Evolutionary conservation across 768 basidiomycete genomes (phyloP).

Genomic region (Ramaria sp.): DNA sequence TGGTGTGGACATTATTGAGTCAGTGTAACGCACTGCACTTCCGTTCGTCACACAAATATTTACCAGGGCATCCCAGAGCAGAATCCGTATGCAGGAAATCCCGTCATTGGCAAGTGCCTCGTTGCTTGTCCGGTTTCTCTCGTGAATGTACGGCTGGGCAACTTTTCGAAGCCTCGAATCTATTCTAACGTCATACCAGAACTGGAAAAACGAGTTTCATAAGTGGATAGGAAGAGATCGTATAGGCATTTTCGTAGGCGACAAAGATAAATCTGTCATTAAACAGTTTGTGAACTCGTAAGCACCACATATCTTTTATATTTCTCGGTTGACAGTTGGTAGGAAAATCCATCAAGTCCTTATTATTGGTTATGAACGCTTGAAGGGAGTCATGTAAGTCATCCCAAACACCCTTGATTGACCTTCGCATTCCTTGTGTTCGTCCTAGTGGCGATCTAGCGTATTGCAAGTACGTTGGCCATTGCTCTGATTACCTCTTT

Average conservation of each 20-base stretch:
- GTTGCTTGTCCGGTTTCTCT: conserved; percentile 93
- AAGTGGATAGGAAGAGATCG: conserved; percentile 70
- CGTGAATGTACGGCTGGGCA: conserved; percentile 46
- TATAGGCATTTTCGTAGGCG: conserved; percentile 47
- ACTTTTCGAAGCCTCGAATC: neutral
- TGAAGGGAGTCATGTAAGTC: conserved; percentile 71
- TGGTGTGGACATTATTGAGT: conserved; percentile 92
- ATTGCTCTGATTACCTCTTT: neutral
- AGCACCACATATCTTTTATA: conserved; percentile 17
- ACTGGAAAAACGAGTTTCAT: conserved; percentile 91
- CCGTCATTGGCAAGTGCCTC: conserved; percentile 67
- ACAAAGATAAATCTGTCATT: conserved; percentile 44
- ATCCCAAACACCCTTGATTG: neutral
- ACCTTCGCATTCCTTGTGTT: neutral
- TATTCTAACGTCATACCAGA: conserved; percentile 34
- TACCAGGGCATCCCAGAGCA: conserved; percentile 45
- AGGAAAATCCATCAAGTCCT: conserved; percentile 77
- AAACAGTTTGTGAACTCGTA: conserved; percentile 70
- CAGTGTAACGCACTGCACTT: conserved; percentile 19
- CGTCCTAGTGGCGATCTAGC: conserved; percentile 39
- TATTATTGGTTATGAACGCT: conserved; percentile 89
- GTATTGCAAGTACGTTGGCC: conserved; percentile 47
- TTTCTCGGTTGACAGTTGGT: conserved; percentile 1
- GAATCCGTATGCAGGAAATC: conserved; percentile 58
- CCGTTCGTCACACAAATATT: neutral